These are phyloP conservation scores for Knoxdaviesia proteae DNA, from an alignment of 2,329 filamentous ascomycete genomes.

Conservation along the genomic window DNA sequence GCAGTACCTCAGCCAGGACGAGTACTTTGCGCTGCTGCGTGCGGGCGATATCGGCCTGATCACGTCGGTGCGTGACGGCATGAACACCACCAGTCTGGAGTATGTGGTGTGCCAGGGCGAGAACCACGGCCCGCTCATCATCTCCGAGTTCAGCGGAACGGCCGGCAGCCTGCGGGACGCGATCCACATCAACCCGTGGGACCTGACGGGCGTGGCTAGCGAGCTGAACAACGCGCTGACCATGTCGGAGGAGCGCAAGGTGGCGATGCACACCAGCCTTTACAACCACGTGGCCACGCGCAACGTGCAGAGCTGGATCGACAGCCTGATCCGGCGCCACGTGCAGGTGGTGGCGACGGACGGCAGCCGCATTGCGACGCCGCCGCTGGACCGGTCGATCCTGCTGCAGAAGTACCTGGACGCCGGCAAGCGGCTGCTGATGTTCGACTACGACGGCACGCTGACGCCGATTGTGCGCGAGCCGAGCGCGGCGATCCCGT, in stretches of 20 bases:
- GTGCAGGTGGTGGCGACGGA: constrained; percentile 62
- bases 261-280: constrained; percentile 49
- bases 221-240: constrained; percentile 65
- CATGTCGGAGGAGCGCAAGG: constrained; percentile 47
- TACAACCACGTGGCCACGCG: constrained; percentile 72
- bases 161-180: constrained; percentile 69
- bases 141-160: constrained; percentile 92
- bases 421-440: constrained; percentile 67
- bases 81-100: constrained; percentile 94
- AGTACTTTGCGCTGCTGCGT: constrained; percentile 87
- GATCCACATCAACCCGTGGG: constrained; percentile 95
- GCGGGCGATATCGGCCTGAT: constrained; percentile 83
- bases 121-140: constrained; percentile 67
- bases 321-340: constrained; percentile 56
- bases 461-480: constrained; percentile 89
- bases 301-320: constrained; percentile 73
- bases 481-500: constrained; percentile 72
- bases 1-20: constrained; percentile 71
- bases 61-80: constrained; percentile 86
- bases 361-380: constrained; percentile 56
- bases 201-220: constrained; percentile 62
- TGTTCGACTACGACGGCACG: constrained; percentile 98
- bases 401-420: constrained; percentile 55
- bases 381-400: constrained; percentile 54
- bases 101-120: constrained; percentile 86